Base-by-base conservation (phyloP, 2,329 filamentous ascomycete species). In the Claviceps fusiformis region DNA sequence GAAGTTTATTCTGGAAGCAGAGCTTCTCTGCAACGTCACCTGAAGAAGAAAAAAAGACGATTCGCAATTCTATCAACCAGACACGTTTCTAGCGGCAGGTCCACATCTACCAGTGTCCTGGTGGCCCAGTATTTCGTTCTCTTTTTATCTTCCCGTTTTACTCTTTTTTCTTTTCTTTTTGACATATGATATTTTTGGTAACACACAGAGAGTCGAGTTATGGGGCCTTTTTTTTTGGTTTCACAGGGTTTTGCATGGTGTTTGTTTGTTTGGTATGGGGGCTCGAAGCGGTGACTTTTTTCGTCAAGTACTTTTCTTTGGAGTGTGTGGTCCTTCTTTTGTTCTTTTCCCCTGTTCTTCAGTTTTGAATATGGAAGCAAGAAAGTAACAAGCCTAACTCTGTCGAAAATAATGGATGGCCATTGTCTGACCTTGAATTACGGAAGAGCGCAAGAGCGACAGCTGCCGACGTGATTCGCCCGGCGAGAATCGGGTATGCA, bases 1-100 rank as follows among this genome's bases (percentile, higher is more conserved):
- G 55, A 98, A 97, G 74, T 97, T 87, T 69, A 98, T 98, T 57
- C 78, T 98, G 56, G 92, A 97, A 75, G 88, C 87, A 37, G 91
- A 95, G 74, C 73, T 96, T 60, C 77, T 97, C 44, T 92, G 87
- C 70, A 85, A 83, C 62, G 90, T 96, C 58, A 80, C 75, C n/a
- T 58, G 54, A 56, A 35, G 29, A 41, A n/a, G 10, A 7, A 29
- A 24, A 45, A 24, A 15, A 27, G 19, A 27, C 9, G 10, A 10
- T 37, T 13, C 3, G 35, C 11, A n/a, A 37, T 44, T 17, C 24
- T 45, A 10, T 10, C 43, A 49, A 49, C 17, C 2, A 5, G 29
- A 11, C 17, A 49, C 8, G 11, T 35, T 47, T 31, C 45, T 19
- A 13, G 47, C 15, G 29, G 29, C 29, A 19, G 43, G 6, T 27